Evolutionary conservation across 1,139 yeast genomes (phyloP).

Genomic region (Citeromyces hawaiiensis): DNA sequence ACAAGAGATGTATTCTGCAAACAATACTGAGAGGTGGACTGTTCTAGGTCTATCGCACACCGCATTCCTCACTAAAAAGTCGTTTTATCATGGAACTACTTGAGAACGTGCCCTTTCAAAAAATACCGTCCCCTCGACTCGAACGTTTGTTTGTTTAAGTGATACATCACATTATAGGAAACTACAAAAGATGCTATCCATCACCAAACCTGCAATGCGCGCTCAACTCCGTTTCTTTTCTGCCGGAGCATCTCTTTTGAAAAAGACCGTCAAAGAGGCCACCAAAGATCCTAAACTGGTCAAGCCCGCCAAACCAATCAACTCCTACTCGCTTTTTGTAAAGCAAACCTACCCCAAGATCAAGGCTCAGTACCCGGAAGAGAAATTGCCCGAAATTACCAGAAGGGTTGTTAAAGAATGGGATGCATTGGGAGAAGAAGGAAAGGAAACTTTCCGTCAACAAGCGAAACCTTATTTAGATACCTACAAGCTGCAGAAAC

Average conservation of each 20-base stretch:
- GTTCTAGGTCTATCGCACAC: too few species aligned
- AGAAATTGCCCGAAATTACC: slow-evolving; percentile 5
- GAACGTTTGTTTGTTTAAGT: not conserved
- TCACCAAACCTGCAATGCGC: slow-evolving; percentile 1
- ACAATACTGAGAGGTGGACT: too few species aligned
- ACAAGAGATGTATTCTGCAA: too few species aligned
- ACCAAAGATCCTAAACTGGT: slow-evolving; percentile 4
- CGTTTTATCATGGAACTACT: too few species aligned
- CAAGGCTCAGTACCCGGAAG: slow-evolving; percentile 5
- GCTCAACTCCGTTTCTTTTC: not conserved
- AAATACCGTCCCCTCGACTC: not conserved
- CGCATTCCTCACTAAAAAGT: too few species aligned
- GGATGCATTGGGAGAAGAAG: slow-evolving; percentile 4
- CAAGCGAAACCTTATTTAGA: slow-evolving; percentile 1
- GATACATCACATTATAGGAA: slow-evolving; percentile 1
- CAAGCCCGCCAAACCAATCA: slow-evolving; percentile 12
- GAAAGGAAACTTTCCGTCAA: not conserved
- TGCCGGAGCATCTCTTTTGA: slow-evolving; percentile 1
- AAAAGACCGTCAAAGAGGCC: not conserved
- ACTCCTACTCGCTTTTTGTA: slow-evolving; percentile 9
- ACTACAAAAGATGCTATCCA: not conserved
- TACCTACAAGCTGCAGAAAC: not conserved
- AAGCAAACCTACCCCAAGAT: slow-evolving; percentile 8
- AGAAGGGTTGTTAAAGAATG: slow-evolving; percentile 10
- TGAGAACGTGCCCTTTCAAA: too few species aligned